Evolutionary conservation across 352 stramenopile species (phyloP).

Genomic region (Phytophthora tentaculata): DNA sequence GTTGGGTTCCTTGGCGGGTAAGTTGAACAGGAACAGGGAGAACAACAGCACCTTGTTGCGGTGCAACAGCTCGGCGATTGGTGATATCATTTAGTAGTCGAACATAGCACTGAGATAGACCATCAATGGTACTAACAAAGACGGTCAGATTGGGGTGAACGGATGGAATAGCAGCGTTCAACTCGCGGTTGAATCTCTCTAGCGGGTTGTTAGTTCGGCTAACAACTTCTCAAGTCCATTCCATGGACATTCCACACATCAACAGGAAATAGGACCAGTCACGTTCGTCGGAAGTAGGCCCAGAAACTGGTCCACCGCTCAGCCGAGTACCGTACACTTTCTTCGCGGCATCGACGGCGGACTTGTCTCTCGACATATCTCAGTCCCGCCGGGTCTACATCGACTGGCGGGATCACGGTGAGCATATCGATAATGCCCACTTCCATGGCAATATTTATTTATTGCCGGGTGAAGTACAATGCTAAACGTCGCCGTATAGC

Average conservation of each 20-base stretch:
- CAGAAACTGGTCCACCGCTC: not conserved
- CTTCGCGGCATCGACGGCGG: not conserved
- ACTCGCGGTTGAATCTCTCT: not conserved
- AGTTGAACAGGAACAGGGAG: too few species aligned
- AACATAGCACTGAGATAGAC: too few species aligned
- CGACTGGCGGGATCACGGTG: not conserved
- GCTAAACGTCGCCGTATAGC: conserved; percentile 7
- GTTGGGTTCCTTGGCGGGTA: too few species aligned
- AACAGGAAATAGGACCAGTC: not conserved
- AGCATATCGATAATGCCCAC: conserved; percentile 6
- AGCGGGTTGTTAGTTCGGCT: not conserved
- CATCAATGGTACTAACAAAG: too few species aligned
- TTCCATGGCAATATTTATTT: conserved; percentile 1
- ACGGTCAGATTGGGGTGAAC: too few species aligned
- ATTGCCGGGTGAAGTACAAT: not conserved
- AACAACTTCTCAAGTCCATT: not conserved
- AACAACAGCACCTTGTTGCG: too few species aligned
- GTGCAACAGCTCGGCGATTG: too few species aligned
- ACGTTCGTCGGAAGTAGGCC: not conserved
- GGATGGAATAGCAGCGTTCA: too few species aligned
- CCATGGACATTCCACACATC: not conserved
- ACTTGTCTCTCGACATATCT: not conserved
- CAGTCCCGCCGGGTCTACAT: not conserved
- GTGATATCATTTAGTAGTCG: too few species aligned
- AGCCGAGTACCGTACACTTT: not conserved